Evolutionary conservation across 306 rosid genomes (phyloP).

Genomic region (Vigna radiata): DNA sequence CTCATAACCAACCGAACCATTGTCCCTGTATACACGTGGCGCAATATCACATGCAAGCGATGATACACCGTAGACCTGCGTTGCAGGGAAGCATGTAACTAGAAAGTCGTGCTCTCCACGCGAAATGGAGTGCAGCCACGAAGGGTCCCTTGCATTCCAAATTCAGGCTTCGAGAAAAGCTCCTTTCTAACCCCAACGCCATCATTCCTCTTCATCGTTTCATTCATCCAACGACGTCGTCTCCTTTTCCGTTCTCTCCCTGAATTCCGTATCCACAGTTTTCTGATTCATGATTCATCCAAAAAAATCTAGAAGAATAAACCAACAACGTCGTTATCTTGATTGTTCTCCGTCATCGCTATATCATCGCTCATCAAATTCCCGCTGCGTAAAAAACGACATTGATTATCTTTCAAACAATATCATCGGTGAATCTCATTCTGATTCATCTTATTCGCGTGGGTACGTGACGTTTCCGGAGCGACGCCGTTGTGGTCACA

Average conservation of each 20-base stretch:
- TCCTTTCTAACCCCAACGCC: conserved; percentile 13
- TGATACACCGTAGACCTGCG: not conserved
- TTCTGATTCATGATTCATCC: not conserved
- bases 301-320: not conserved
- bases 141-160: conserved; percentile 39
- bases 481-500: conserved; percentile 39
- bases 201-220: not conserved
- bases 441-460: not conserved
- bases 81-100: conserved; percentile 33
- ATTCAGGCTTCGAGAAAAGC: conserved; percentile 42
- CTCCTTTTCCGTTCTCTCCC: not conserved
- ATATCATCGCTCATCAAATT: not conserved
- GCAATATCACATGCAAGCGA: not conserved
- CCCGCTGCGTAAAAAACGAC: conserved; percentile 8
- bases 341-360: not conserved
- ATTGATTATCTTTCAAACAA: not conserved
- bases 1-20: not conserved
- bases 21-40: conserved; percentile 15
- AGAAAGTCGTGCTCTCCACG: conserved; percentile 51
- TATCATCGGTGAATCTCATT: conserved; percentile 3
- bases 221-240: conserved; percentile 15
- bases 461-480: not conserved
- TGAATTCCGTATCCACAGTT: not conserved
- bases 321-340: conserved; percentile 8
- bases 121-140: conserved; percentile 44